Conservation (phyloP, 2,329 filamentous ascomycete species). For the Thielaviopsis ethacetica region DNA sequence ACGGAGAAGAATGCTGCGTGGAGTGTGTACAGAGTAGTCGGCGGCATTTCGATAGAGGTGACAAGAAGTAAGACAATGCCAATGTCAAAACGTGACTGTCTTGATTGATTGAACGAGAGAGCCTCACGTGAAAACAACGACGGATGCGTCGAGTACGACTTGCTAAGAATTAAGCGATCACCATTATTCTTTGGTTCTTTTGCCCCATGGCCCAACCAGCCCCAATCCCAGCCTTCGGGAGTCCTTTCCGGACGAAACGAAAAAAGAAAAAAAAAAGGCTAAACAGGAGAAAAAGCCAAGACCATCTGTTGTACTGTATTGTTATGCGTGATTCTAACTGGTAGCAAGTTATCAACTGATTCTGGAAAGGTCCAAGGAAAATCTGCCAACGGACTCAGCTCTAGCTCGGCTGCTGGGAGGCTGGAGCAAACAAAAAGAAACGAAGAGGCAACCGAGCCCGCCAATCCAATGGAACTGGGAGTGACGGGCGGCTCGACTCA, state of each 20-base stretch:
- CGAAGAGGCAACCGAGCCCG: too few species aligned
- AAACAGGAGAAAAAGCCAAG: not conserved
- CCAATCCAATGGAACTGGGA: not conserved
- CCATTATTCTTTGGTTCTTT: conserved; percentile 1
- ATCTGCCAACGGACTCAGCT: not conserved
- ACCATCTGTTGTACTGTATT: not conserved
- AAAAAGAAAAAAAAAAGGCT: not conserved
- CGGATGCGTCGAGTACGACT: not conserved
- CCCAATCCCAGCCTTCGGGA: conserved; percentile 6
- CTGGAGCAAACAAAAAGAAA: not conserved
- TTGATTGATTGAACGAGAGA: not conserved
- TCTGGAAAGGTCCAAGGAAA: not conserved
- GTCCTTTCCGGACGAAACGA: not conserved
- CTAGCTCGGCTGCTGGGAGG: not conserved
- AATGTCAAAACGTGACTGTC: not conserved
- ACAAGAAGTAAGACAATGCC: not conserved
- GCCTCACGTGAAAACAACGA: too few species aligned
- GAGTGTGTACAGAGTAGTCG: too few species aligned
- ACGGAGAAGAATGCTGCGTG: not conserved
- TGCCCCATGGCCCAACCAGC: conserved; percentile 4
- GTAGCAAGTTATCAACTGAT: too few species aligned
- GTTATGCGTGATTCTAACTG: too few species aligned
- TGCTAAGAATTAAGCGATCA: not conserved
- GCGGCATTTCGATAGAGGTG: too few species aligned
- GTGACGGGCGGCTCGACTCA: not conserved